Base-by-base conservation (phyloP, 441 rosid species). In the Jatropha podagrica region DNA sequence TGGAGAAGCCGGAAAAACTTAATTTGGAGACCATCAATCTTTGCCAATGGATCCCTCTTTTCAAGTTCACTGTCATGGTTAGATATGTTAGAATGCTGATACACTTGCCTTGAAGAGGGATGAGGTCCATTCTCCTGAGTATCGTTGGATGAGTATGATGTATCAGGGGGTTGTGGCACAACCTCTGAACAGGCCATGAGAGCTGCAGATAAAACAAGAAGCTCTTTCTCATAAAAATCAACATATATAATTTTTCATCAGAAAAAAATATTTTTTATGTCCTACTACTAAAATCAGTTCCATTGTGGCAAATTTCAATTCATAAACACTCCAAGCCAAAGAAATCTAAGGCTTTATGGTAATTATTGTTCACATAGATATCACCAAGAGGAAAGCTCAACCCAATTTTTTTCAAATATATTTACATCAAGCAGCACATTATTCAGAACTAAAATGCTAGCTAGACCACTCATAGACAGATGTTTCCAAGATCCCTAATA, bases 1-100 rank as follows among this genome's bases (percentile, higher is more conserved):
- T 64, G 84, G 74, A 93, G 89, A 80, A 91, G 85, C 65, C 98
- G 91, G 71, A 91, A 82, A 77, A 95, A 83, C 81, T 87, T 93
- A 38, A 92, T 80, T 71, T 86, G 92, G 76, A 96, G 93, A 84
- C 85, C 83, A 61, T 89, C 90, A 61, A 92, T 82, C 84, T 85
- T 90, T 66, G 81, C 86, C 77, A 90, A 79, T 48, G 92, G 88
- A 79, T 83, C 89, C 76, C 69, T 83, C 65, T 77, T 82, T 73
- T 83, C 81, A 66, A 68, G 76, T 61, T 78, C 76, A 76, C 52
- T 7, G 48, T 55, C 55, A 65, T 80, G 51, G 64, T 51, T 76
- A 38, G 81, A 77, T 68, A 69, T 84, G 83, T 74, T 76, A 76
- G 77, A 73, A 74, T 75, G 81, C 83, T 86, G 90, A 73, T 76